Evolutionary conservation across 495 filamentous ascomycete species (phyloP).

Genomic region (Beverwykella pulmonaria): DNA sequence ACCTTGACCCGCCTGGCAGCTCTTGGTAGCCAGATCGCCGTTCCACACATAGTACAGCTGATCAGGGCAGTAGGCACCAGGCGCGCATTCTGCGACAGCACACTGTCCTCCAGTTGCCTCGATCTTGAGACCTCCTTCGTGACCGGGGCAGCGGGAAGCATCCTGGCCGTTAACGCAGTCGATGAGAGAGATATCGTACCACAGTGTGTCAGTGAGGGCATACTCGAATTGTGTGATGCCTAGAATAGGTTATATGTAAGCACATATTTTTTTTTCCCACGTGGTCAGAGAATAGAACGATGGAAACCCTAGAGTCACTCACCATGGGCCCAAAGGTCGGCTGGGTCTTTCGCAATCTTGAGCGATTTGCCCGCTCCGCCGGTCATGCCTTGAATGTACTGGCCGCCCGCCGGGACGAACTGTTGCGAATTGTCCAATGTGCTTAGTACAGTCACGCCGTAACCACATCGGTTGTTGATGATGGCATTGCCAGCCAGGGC

Average conservation of each 20-base stretch:
- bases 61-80: neutral
- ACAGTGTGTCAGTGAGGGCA: conserved; percentile 4
- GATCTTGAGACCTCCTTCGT: conserved; percentile 5
- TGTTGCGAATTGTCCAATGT: neutral
- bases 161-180: conserved; percentile 17
- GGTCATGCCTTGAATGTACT: neutral
- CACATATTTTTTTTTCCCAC: no score
- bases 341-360: conserved; percentile 1
- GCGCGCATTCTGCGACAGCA: neutral
- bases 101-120: neutral
- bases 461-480: conserved; percentile 5
- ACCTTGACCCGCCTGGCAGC: neutral
- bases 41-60: conserved; percentile 18
- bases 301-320: no score
- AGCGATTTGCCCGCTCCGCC: neutral
- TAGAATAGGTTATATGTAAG: no score
- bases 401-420: neutral
- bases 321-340: conserved; percentile 4
- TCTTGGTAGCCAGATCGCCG: conserved; percentile 13
- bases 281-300: no score
- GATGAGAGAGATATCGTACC: conserved; percentile 26
- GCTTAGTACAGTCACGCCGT: neutral
- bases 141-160: conserved; percentile 6
- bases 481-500: neutral
- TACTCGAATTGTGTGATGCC: conserved; percentile 23